Evolutionary conservation across 1,284 basidiomycete species (phyloP).

Genomic region (Schizophyllum amplum): DNA sequence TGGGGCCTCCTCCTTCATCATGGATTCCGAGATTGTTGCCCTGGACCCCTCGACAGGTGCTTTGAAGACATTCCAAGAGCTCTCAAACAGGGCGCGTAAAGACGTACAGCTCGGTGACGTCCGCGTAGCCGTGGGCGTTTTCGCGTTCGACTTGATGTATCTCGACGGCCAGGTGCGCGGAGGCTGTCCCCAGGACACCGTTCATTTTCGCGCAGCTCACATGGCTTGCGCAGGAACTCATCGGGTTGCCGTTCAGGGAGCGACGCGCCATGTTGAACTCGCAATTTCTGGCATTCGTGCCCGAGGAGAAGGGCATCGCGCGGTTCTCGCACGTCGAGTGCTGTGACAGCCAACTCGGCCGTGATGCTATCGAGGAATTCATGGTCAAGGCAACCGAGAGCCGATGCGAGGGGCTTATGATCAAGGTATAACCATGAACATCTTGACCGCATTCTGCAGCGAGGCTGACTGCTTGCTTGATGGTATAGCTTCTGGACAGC

Average conservation of each 20-base stretch:
- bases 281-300: slow-evolving; percentile 46
- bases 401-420: slow-evolving; percentile 89
- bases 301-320: slow-evolving; percentile 44
- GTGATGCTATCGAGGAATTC: slow-evolving; percentile 66
- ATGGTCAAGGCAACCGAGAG: slow-evolving; percentile 76
- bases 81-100: slow-evolving; percentile 82
- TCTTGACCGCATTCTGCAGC: not conserved
- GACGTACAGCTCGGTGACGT: slow-evolving; percentile 78
- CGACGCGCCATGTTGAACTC: slow-evolving; percentile 60
- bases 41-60: slow-evolving; percentile 59
- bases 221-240: slow-evolving; percentile 43
- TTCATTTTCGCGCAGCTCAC: not conserved
- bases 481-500: slow-evolving; percentile 49
- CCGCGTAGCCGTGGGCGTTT: slow-evolving; percentile 78
- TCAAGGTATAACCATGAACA: slow-evolving; percentile 59
- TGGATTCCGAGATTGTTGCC: slow-evolving; percentile 81
- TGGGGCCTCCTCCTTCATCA: slow-evolving; percentile 66
- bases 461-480: not conserved
- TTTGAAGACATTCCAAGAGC: slow-evolving; percentile 77
- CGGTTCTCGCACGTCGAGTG: slow-evolving; percentile 73
- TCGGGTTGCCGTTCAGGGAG: slow-evolving; percentile 66
- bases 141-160: slow-evolving; percentile 88
- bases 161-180: slow-evolving; percentile 65
- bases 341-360: slow-evolving; percentile 63
- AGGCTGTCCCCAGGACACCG: not conserved